Evolutionary conservation across 2,329 filamentous ascomycete genomes (phyloP).

Genomic region (Cercospora brassicicola): DNA sequence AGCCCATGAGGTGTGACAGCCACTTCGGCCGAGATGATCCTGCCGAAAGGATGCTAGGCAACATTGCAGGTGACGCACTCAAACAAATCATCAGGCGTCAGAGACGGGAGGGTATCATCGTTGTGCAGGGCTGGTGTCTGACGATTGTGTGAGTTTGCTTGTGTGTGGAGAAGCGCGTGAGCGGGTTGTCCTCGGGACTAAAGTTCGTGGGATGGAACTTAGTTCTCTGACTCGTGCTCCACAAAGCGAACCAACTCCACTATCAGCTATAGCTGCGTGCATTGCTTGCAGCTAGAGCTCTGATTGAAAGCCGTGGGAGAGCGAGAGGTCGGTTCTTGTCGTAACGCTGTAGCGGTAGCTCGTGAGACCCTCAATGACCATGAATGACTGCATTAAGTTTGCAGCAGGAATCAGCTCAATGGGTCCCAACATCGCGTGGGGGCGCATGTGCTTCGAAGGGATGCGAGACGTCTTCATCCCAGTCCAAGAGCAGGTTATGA

Average conservation of each 20-base stretch:
- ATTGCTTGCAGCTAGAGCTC: background rate
- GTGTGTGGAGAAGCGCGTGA: conserved; percentile 1
- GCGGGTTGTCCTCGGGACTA: conserved; percentile 1
- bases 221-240: background rate
- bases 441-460: background rate
- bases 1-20: background rate
- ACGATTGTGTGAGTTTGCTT: background rate
- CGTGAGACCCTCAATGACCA: background rate
- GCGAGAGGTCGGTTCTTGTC: background rate
- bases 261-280: conserved; percentile 1
- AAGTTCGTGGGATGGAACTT: conserved; percentile 4
- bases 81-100: background rate
- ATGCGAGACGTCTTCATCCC: background rate
- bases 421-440: background rate
- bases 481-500: background rate
- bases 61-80: background rate
- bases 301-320: background rate
- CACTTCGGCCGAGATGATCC: background rate
- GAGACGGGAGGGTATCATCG: background rate
- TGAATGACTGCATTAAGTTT: background rate
- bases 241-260: background rate
- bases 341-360: background rate
- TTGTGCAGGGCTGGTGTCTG: background rate
- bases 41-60: background rate
- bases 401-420: background rate